Evolutionary conservation across 768 basidiomycete species (phyloP).

Genomic region (Termitomyces sp.): DNA sequence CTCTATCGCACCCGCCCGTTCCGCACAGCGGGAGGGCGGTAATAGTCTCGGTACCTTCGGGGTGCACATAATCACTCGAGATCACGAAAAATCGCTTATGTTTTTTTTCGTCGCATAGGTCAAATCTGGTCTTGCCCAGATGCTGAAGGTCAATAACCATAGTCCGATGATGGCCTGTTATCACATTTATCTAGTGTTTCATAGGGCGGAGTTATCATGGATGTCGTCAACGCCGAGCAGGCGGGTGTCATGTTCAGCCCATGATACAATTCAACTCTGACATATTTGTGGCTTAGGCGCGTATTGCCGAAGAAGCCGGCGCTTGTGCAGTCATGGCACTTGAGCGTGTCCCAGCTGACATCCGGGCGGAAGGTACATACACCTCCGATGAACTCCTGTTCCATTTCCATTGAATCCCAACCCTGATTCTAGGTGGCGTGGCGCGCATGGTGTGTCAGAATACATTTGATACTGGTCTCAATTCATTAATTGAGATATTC

Average conservation of each 20-base stretch:
- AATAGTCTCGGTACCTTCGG: conserved; percentile 70
- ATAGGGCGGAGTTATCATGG: conserved; percentile 91
- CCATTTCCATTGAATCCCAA: conserved; percentile 2
- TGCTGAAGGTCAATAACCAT: conserved; percentile 70
- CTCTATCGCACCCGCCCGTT: conserved; percentile 47
- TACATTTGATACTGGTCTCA: not conserved
- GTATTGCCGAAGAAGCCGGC: conserved; percentile 95
- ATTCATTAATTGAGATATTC: conserved; percentile 11
- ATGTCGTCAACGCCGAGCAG: conserved; percentile 78
- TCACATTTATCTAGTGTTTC: conserved; percentile 7
- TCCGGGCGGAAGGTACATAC: conserved; percentile 60
- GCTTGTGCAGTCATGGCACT: conserved; percentile 98
- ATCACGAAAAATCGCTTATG: not conserved
- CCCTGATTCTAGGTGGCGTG: conserved; percentile 58
- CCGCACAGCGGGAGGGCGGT: conserved; percentile 43
- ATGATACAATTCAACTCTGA: conserved; percentile 5
- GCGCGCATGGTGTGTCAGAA: conserved; percentile 77
- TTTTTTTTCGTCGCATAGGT: conserved; percentile 41
- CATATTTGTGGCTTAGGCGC: conserved; percentile 50
- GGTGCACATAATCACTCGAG: conserved; percentile 24
- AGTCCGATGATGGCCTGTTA: not conserved
- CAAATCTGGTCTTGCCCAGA: conserved; percentile 92
- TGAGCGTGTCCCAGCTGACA: conserved; percentile 93
- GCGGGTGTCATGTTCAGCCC: conserved; percentile 16
- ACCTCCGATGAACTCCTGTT: not conserved